phyloP scores from a whole-genome alignment of 148 eudicot species.

The Beta vulgaris region DNA sequence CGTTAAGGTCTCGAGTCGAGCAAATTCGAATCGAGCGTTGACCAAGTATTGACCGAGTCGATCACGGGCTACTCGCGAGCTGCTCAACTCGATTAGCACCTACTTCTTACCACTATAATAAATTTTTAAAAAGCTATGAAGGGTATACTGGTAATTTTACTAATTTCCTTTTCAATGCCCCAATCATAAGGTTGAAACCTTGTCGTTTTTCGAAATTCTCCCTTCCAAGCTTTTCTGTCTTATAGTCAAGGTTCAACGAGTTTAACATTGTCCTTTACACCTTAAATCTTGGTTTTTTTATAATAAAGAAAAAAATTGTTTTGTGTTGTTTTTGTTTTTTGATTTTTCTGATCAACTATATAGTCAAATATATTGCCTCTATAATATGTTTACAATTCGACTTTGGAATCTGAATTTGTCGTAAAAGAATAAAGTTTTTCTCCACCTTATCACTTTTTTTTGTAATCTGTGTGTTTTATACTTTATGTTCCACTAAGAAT shows the following conservation, averaged over 20 bases:
- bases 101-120: background rate
- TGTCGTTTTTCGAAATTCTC: constrained; percentile 21
- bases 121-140: background rate
- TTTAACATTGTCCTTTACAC: background rate
- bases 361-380: background rate
- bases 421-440: constrained; percentile 1
- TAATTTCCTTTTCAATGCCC: background rate
- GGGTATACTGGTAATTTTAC: background rate
- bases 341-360: background rate
- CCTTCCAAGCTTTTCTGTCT: constrained; percentile 7
- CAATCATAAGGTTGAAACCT: constrained; percentile 22
- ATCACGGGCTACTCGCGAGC: no score
- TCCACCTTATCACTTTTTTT: background rate
- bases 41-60: no score
- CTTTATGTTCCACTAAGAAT: constrained; percentile 8
- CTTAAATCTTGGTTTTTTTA: no score
- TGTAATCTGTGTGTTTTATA: no score
- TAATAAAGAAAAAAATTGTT: no score
- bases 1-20: no score
- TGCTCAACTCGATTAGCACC: no score
- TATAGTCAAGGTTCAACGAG: background rate
- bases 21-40: no score
- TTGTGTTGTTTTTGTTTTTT: background rate
- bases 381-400: background rate
- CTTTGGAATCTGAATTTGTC: background rate